Conservation (phyloP, 495 filamentous ascomycete species). For the Lindgomyces ingoldianus region DNA sequence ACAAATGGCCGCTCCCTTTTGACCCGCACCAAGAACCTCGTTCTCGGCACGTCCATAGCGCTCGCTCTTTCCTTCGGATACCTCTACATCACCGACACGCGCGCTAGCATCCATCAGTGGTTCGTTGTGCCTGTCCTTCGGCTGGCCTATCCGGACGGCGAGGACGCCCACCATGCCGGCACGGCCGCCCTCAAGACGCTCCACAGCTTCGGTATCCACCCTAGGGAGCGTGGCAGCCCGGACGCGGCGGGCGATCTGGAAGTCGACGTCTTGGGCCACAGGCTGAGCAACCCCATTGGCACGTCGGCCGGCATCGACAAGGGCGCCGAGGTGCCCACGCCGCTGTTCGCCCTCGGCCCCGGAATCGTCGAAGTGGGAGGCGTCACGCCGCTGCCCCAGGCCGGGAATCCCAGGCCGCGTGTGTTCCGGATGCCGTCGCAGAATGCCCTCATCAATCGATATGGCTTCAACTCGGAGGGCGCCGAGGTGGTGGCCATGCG, state of each 20-base stretch:
- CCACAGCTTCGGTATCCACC: constrained; percentile 61
- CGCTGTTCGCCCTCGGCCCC: constrained; percentile 78
- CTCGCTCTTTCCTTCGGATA: constrained; percentile 58
- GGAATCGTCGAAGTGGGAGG: constrained; percentile 89
- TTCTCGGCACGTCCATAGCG: constrained; percentile 59
- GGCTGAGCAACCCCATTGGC: constrained; percentile 79
- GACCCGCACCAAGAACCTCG: constrained; percentile 51
- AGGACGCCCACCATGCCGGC: constrained; percentile 83
- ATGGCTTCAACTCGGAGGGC: constrained; percentile 89
- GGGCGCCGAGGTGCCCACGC: constrained; percentile 80
- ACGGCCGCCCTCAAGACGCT: constrained; percentile 67
- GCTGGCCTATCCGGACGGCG: constrained; percentile 74
- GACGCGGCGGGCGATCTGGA: constrained; percentile 55
- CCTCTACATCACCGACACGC: constrained; percentile 85
- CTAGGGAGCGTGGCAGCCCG: constrained; percentile 68
- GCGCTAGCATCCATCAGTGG: constrained; percentile 81
- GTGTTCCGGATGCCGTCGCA: constrained; percentile 83
- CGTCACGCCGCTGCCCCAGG: constrained; percentile 79
- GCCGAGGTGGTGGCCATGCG: constrained; percentile 81
- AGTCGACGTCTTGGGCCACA: constrained; percentile 74
- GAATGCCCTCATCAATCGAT: constrained; percentile 88
- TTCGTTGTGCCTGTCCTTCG: constrained; percentile 74
- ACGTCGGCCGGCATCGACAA: constrained; percentile 96
- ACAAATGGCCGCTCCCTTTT: constrained; percentile 41
- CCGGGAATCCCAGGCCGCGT: constrained; percentile 80